phyloP scores from a whole-genome alignment of 352 stramenopile species.

The Pythium rhizo-oryzae region DNA sequence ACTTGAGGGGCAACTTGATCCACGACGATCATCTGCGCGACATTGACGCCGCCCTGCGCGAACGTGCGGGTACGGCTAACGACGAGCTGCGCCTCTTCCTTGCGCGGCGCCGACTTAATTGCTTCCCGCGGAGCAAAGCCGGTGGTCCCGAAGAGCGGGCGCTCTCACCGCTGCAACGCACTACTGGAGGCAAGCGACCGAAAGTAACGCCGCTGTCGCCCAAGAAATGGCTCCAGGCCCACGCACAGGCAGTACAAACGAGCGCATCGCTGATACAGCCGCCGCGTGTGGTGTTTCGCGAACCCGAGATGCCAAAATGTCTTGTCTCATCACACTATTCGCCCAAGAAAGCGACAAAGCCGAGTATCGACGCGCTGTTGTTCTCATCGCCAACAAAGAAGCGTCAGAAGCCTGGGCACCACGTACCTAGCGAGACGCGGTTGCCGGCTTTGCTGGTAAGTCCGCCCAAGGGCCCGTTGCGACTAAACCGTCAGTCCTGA shows the following conservation, averaged over 20 bases:
- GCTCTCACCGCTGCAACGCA: constrained; percentile 13
- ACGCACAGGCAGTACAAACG: background rate
- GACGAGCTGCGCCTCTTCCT: constrained; percentile 53
- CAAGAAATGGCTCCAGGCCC: constrained; percentile 50
- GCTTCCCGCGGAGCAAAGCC: background rate
- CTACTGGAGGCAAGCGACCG: constrained; percentile 19
- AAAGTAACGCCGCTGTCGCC: constrained; percentile 38
- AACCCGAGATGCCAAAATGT: background rate
- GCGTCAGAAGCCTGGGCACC: constrained; percentile 24
- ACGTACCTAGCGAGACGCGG: background rate
- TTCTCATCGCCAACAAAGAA: constrained; percentile 9
- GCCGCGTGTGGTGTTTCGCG: constrained; percentile 23
- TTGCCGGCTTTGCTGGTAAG: constrained; percentile 5
- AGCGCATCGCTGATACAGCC: constrained; percentile 14
- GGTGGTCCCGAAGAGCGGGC: background rate
- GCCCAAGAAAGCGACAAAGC: background rate
- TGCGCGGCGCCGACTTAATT: constrained; percentile 41
- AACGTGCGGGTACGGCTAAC: constrained; percentile 36
- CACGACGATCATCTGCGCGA: constrained; percentile 39
- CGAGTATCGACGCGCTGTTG: background rate
- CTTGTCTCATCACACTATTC: no score
- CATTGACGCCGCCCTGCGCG: constrained; percentile 31
- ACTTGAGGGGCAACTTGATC: constrained; percentile 64
- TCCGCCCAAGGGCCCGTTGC: background rate
- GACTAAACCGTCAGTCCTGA: background rate